Percentiles rank a stretch among this genome's conserved stretches.
phyloP scores from a whole-genome alignment of 2,329 filamentous ascomycete genomes.

The Bipolaris bicolor region DNA sequence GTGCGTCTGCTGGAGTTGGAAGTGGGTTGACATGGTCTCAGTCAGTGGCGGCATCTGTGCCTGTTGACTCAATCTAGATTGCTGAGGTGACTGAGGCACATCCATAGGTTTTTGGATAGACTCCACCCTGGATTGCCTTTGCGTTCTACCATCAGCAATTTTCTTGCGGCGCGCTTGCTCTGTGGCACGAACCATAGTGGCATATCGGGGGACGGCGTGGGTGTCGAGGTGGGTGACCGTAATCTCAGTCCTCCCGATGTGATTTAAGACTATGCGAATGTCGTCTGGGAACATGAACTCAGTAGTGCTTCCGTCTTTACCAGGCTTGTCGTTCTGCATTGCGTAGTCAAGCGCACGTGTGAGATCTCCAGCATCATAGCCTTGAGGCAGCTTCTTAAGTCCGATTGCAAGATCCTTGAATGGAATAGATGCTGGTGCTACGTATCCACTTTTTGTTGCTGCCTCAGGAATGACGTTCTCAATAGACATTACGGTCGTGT shows the following conservation, averaged over 20 bases:
- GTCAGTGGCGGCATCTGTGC: too few relatives aligned
- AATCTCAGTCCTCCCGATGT: constrained; percentile 9
- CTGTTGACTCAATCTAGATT: background rate
- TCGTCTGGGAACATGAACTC: constrained; percentile 31
- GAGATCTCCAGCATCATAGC: constrained; percentile 30
- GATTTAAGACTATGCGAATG: constrained; percentile 21
- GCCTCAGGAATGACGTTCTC: constrained; percentile 17
- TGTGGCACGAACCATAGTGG: background rate
- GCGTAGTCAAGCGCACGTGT: constrained; percentile 32
- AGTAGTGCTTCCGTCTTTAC: background rate
- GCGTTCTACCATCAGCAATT: background rate
- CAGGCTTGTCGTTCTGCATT: constrained; percentile 11
- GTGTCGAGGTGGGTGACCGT: constrained; percentile 7
- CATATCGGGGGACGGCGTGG: constrained; percentile 5
- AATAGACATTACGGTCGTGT: constrained; percentile 4
- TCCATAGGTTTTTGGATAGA: background rate
- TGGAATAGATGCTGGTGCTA: constrained; percentile 10
- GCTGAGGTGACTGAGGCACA: background rate
- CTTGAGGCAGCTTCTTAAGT: constrained; percentile 30
- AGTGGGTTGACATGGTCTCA: background rate
- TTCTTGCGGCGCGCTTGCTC: constrained; percentile 1
- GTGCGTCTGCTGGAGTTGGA: background rate
- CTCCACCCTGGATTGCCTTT: background rate
- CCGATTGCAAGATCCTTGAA: constrained; percentile 27
- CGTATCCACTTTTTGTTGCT: background rate